Base-by-base conservation (phyloP, 441 rosid genomes). In the Melastoma candidum region DNA sequence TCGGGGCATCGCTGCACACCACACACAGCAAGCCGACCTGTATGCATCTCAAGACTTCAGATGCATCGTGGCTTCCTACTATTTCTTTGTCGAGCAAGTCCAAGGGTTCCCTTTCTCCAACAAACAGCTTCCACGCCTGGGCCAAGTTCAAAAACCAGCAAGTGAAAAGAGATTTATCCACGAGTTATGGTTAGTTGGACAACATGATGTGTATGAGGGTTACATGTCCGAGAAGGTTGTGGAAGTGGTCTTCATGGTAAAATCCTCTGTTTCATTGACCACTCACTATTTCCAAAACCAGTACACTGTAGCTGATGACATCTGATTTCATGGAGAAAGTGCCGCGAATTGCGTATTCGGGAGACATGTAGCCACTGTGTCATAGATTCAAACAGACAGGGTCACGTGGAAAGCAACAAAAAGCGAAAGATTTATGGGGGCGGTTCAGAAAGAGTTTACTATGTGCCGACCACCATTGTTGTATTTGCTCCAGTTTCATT, bases 171-270 rank as follows among this genome's bases (percentile, higher is more conserved):
- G 4, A 22, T 17, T 17, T 17, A 17, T 17, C 22, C 22, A 17
- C 22, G 22, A 17, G 22, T 17, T 3, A 4, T 4, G 2, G 14
- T 1, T 10, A 3, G 13, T 9, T 11, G 7, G 43, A 29, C n/a
- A 26, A 17, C 12, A 3, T 27, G 3, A 11, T 17, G 22, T 17
- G 22, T 17, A 17, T 17, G 22, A 17, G 13, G 24, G 44, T 22
- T 53, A 53, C 65, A 53, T 53, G 65, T 3, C 80, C 80, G 1
- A 72, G 60, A 64, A 64, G 73, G 46, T 68, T 68, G 25, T 41
- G 68, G 4, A 5, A 8, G 50, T 64, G 73, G 12, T 60, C 26
- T 11, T 53, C 55, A 44, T 64, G 59, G 2, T 1, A 4, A 45
- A 68, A 68, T 56, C 55, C 68, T 59, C 46, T 60, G 46, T 68